Percentiles rank a stretch among this genome's conserved stretches.
These are phyloP conservation scores for Hymenotorrendiella dingleyae DNA, from an alignment of 2,329 filamentous ascomycete genomes.

Conservation along the genomic window DNA sequence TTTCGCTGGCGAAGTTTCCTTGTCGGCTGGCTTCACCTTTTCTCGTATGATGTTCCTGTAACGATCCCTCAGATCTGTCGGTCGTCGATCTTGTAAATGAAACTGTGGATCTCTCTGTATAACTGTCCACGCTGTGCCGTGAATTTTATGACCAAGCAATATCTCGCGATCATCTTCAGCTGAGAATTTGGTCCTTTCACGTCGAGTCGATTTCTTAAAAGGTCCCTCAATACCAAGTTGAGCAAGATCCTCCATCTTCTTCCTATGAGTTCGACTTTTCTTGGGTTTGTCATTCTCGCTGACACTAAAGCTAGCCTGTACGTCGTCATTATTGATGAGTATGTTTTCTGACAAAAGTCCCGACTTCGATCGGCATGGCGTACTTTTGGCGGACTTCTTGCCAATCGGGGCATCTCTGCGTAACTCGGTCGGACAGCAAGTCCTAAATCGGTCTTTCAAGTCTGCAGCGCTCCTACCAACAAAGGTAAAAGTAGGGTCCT, in stretches of 20 bases:
- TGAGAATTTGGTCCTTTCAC: conserved; percentile 55
- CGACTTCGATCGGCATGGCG: conserved; percentile 38
- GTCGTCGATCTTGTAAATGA: conserved; percentile 51
- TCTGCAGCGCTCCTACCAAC: conserved; percentile 56
- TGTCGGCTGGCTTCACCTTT: conserved; percentile 37
- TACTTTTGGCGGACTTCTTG: conserved; percentile 6
- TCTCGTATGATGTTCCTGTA: conserved; percentile 59
- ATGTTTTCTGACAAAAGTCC: conserved; percentile 51
- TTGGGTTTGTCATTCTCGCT: conserved; percentile 35
- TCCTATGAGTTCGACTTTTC: conserved; percentile 49
- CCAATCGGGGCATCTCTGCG: conserved; percentile 33
- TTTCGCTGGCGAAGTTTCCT: conserved; percentile 1
- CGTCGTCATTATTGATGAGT: conserved; percentile 30
- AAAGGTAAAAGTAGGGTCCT: conserved; percentile 55
- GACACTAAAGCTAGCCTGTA: conserved; percentile 9
- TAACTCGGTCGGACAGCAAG: conserved; percentile 58
- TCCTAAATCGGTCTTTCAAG: conserved; percentile 60
- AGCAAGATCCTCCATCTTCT: conserved; percentile 49
- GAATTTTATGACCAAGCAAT: conserved; percentile 50
- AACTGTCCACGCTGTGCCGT: conserved; percentile 60
- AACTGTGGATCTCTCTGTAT: conserved; percentile 56
- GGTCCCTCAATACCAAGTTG: conserved; percentile 56
- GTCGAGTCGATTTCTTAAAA: conserved; percentile 55
- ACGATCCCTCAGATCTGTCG: conserved; percentile 57
- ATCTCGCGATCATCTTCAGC: conserved; percentile 59